Evolutionary conservation across 768 basidiomycete genomes (phyloP).

Genomic region (Coprinopsis cinerea): DNA sequence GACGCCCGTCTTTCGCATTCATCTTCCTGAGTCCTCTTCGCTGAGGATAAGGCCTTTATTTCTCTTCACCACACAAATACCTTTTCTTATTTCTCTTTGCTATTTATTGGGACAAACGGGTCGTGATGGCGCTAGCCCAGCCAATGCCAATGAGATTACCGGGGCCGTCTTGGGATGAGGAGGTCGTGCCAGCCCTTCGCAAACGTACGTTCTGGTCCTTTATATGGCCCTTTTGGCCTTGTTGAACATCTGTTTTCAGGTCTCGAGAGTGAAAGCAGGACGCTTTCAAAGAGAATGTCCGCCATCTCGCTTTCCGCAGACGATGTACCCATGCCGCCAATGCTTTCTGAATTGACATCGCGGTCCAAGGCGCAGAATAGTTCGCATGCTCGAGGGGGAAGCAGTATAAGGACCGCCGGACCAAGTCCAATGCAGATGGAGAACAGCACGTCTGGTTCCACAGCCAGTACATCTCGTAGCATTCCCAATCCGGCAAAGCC

Average conservation of each 20-base stretch:
- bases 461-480: slow-evolving; percentile 21
- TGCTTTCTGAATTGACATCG: slow-evolving; percentile 3
- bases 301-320: slow-evolving; percentile 58
- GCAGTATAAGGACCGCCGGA: slow-evolving; percentile 13
- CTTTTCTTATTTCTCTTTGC: not conserved
- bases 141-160: slow-evolving; percentile 27
- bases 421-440: slow-evolving; percentile 2
- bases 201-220: slow-evolving; percentile 50
- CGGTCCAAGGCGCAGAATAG: not conserved
- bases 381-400: slow-evolving; percentile 4
- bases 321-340: slow-evolving; percentile 33
- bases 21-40: slow-evolving; percentile 2
- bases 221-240: not conserved
- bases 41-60: slow-evolving; percentile 3
- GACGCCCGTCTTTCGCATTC: not conserved
- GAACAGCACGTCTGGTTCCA: slow-evolving; percentile 14
- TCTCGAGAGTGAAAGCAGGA: slow-evolving; percentile 73
- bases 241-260: slow-evolving; percentile 37
- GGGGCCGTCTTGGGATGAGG: slow-evolving; percentile 71
- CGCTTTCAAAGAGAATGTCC: slow-evolving; percentile 73
- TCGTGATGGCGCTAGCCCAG: slow-evolving; percentile 37
- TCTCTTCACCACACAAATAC: slow-evolving; percentile 9
- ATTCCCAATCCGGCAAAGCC: slow-evolving; percentile 24
- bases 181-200: slow-evolving; percentile 73
- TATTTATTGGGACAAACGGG: slow-evolving; percentile 5